These are phyloP conservation scores for Pyrenochaeta sp. DNA, from an alignment of 2,329 filamentous ascomycete genomes.

Conservation along the genomic window DNA sequence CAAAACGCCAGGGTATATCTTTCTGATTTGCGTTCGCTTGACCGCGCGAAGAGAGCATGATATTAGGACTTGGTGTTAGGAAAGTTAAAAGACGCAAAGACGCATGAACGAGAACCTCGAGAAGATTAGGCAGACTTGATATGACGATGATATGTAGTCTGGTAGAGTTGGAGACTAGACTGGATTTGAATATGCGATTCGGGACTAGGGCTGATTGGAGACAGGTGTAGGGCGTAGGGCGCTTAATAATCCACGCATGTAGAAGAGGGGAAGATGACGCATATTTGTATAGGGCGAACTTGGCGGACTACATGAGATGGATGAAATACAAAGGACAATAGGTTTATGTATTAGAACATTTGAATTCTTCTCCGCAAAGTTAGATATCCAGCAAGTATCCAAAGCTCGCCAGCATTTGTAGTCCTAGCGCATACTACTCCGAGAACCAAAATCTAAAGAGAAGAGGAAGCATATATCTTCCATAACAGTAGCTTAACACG, in stretches of 20 bases:
- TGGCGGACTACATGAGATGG: not conserved
- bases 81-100: not conserved
- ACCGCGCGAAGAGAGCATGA: slow-evolving; percentile 17
- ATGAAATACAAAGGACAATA: not conserved
- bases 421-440: not conserved
- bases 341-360: not conserved
- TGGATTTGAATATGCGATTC: too few species aligned
- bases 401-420: not conserved
- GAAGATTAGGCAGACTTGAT: not conserved
- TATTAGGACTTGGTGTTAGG: not conserved
- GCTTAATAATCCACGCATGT: too few species aligned
- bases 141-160: not conserved
- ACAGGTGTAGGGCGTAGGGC: too few species aligned
- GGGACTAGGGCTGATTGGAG: too few species aligned
- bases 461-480: not conserved
- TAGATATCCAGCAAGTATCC: not conserved
- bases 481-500: not conserved
- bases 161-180: too few species aligned
- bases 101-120: too few species aligned
- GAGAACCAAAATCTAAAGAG: not conserved
- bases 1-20: slow-evolving; percentile 24
- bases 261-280: too few species aligned
- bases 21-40: slow-evolving; percentile 16
- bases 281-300: too few species aligned
- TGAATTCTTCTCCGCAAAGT: slow-evolving; percentile 10